These are phyloP conservation scores for Mycena sanguinolenta DNA, from an alignment of 768 basidiomycete genomes.

Conservation along the genomic window DNA sequence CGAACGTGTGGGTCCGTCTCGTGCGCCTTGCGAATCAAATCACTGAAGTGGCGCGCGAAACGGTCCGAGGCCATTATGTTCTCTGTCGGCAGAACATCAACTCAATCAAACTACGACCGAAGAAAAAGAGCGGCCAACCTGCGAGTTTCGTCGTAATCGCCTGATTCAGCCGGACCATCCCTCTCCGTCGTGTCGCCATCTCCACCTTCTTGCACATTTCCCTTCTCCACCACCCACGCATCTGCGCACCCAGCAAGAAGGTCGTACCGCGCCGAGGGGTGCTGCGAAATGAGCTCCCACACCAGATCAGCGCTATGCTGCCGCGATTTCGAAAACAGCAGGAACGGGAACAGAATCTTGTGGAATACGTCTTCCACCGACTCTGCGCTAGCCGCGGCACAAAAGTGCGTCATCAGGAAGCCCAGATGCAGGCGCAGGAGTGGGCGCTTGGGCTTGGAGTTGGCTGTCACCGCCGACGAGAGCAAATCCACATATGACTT, in stretches of 20 bases:
- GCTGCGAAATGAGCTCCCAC: slow-evolving; percentile 77
- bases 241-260: slow-evolving; percentile 71
- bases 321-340: slow-evolving; percentile 80
- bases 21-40: slow-evolving; percentile 65
- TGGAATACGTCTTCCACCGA: slow-evolving; percentile 57
- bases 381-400: slow-evolving; percentile 40
- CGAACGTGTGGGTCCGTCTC: slow-evolving; percentile 65
- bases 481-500: slow-evolving; percentile 63
- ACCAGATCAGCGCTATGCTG: slow-evolving; percentile 74
- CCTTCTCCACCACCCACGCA: slow-evolving; percentile 52
- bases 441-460: slow-evolving; percentile 62
- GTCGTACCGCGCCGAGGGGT: slow-evolving; percentile 46
- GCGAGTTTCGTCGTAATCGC: slow-evolving; percentile 73
- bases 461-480: slow-evolving; percentile 47
- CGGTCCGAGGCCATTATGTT: slow-evolving; percentile 72
- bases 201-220: slow-evolving; percentile 43
- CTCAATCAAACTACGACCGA: background rate
- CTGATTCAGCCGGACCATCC: slow-evolving; percentile 57
- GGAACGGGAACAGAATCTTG: slow-evolving; percentile 75
- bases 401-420: slow-evolving; percentile 69
- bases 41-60: slow-evolving; percentile 56
- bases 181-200: slow-evolving; percentile 32
- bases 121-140: slow-evolving; percentile 57
- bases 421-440: slow-evolving; percentile 67
- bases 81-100: slow-evolving; percentile 53